Evolutionary conservation across 148 eudicot species (phyloP).

Genomic region (Persicaria tinctoria): DNA sequence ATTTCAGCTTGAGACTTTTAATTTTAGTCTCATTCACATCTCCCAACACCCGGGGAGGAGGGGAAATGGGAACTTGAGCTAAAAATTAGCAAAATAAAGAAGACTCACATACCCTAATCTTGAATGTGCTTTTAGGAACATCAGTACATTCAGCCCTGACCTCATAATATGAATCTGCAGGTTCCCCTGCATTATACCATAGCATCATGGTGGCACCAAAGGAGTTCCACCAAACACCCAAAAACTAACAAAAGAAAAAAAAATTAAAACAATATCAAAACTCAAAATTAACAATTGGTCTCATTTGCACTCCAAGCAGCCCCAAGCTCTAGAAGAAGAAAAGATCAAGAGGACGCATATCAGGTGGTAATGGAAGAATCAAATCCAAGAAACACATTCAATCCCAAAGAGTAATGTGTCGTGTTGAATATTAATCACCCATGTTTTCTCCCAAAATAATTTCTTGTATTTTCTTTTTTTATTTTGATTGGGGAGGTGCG

Average conservation of each 20-base stretch:
- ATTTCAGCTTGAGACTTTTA: not conserved
- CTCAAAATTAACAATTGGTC: conserved; percentile 13
- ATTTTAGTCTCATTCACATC: not conserved
- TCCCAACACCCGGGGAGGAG: not conserved
- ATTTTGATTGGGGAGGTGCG: too few species aligned
- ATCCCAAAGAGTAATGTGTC: not conserved
- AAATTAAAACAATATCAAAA: conserved; percentile 1
- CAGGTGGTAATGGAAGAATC: conserved; percentile 17
- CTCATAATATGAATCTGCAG: conserved; percentile 82
- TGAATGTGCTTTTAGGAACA: conserved; percentile 88
- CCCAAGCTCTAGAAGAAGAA: conserved; percentile 16
- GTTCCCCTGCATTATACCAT: conserved; percentile 73
- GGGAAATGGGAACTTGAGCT: not conserved
- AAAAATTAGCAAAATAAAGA: conserved; percentile 6
- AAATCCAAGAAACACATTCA: conserved; percentile 15
- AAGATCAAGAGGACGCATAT: conserved; percentile 25
- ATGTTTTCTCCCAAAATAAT: not conserved
- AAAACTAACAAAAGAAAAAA: conserved; percentile 2
- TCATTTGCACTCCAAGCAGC: conserved; percentile 11
- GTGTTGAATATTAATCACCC: conserved; percentile 3
- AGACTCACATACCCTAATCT: conserved; percentile 68
- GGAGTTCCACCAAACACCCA: not conserved
- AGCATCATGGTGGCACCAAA: conserved; percentile 25
- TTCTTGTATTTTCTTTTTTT: too few species aligned
- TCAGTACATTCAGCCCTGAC: conserved; percentile 77